Evolutionary conservation across 2,329 filamentous ascomycete genomes (phyloP), one percentile per base, ranked within the genome.

Genomic region (Xylaria polymorpha): DNA sequence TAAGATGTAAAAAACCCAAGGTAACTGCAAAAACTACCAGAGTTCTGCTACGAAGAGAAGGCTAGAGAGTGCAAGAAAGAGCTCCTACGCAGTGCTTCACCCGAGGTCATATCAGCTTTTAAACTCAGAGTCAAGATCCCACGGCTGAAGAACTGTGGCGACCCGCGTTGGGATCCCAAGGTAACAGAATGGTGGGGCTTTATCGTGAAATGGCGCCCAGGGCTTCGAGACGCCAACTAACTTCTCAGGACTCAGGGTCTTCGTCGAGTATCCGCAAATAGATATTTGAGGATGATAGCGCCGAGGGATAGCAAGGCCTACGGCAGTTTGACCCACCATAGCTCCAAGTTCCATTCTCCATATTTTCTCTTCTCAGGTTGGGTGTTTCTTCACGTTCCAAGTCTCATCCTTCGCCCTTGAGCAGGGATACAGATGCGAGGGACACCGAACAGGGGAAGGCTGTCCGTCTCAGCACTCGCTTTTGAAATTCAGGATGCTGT

Each of bases 21-120:
- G 32, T 65, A 73, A 77, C 77, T 77, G 74, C 75, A 72, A 77
- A 80, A 83, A 82, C 84, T 85, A 79, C 83, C 83, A 80, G 84
- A 85, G 84, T 82, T 83, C 80, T 82, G 81, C 78, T 74, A 73
- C 72, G 48, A 67, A 22, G 62, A 67, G 71, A 75, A 76, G 77
- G 76, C 74, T 75, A 68, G 69, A 74, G 72, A 75, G 66, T 68
- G 70, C 63, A 70, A 73, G 70, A 68, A 66, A 71, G 66, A 20
- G 15, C 65, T 39, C 37, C n/a, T 56, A 37, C 32, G 55, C 29
- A 58, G 43, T 35, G 46, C 48, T 50, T 60, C 43, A 10, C 41
- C 12, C 46, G 53, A 70, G 64, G 59, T 56, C 69, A 72, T 71
- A 71, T 73, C 56, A 64, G 50, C 68, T 71, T 68, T 73, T 70